These are phyloP conservation scores for Galerina marginata DNA, from an alignment of 768 basidiomycete species.

Conservation along the genomic window DNA sequence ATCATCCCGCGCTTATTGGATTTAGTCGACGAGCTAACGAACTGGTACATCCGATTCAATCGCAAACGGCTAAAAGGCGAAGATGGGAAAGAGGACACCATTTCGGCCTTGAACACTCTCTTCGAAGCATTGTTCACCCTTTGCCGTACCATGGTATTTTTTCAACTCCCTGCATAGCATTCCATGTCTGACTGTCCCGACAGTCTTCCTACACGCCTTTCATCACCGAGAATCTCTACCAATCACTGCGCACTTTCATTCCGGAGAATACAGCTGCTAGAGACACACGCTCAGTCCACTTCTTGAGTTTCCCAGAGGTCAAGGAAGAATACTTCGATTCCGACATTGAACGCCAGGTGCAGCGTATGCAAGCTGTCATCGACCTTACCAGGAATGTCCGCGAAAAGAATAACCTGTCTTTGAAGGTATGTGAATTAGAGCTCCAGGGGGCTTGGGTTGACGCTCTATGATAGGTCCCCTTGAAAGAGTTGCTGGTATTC, in stretches of 20 bases:
- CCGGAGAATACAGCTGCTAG: slow-evolving; percentile 71
- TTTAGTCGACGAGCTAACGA: slow-evolving; percentile 94
- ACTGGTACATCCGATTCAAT: slow-evolving; percentile 99
- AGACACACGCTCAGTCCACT: slow-evolving; percentile 94
- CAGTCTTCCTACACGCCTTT: slow-evolving; percentile 99
- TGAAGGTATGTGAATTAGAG: slow-evolving; percentile 72
- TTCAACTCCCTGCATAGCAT: neutral
- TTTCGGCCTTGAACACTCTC: slow-evolving; percentile 89
- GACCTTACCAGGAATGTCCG: slow-evolving; percentile 89
- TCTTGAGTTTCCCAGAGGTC: slow-evolving; percentile 90
- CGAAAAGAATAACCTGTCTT: slow-evolving; percentile 82
- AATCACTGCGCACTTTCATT: slow-evolving; percentile 84
- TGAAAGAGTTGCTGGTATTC: slow-evolving; percentile 93
- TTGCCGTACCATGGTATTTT: slow-evolving; percentile 88
- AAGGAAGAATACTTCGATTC: slow-evolving; percentile 95
- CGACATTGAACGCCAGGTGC: slow-evolving; percentile 92
- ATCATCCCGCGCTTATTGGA: slow-evolving; percentile 94
- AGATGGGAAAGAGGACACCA: slow-evolving; percentile 86
- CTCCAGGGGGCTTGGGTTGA: slow-evolving; percentile 1
- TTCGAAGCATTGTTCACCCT: slow-evolving; percentile 95
- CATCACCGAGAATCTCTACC: slow-evolving; percentile 96
- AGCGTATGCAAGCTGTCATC: slow-evolving; percentile 94
- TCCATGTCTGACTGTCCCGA: slow-evolving; percentile 6
- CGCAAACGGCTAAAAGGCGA: slow-evolving; percentile 95
- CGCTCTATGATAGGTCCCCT: slow-evolving; percentile 66